Base-by-base conservation (phyloP, 257 asterid species). In the Capsicum chinense region DNA sequence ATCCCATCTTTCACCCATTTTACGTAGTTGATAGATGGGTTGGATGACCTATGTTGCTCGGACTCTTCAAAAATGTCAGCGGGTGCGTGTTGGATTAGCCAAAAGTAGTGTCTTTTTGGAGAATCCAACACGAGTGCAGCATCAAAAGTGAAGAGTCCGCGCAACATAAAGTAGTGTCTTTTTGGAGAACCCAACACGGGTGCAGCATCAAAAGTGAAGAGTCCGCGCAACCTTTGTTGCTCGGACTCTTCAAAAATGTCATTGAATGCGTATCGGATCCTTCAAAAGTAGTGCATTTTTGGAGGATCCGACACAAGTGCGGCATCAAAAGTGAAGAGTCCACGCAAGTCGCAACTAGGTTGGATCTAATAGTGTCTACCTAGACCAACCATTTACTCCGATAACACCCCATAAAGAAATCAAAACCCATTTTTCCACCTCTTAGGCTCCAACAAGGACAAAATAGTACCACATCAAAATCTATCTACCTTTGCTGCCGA, bases 401-500 rank as follows among this genome's bases (percentile, higher is more conserved):
- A n/a, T 71, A 71, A n/a, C 58, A 71, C 37, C 79, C 39, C 9
- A 44, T 71, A 9, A 1, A 71, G 79, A 71, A 71, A 71, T 71
- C 79, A n/a, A 71, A 71, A 71, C n/a, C 60, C 35, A 9, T n/a
- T 47, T 67, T 42, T 47, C 59, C 80, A n/a, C 80, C 80, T 19
- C 80, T 48, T 48, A 50, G 56, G 19, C 80, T 74, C 44, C 80
- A 74, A 74, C 60, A 74, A 48, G 19, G 47, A 71, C 62, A 35
- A 48, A 60, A 48, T 63, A 71, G 57, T 64, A 70, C 52, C 58
- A 82, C 35, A 37, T 9, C 9, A 54, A 81, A 64, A 26, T 26
- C 33, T 26, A 26, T 83, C 73, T 88, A 95, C 99, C 99, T 95
- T 94, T 39, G 95, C 93, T 26, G 91, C 86, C 0, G 99, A 92